Evolutionary conservation across 768 basidiomycete genomes (phyloP).

Genomic region (Cystofilobasidium capitatum): DNA sequence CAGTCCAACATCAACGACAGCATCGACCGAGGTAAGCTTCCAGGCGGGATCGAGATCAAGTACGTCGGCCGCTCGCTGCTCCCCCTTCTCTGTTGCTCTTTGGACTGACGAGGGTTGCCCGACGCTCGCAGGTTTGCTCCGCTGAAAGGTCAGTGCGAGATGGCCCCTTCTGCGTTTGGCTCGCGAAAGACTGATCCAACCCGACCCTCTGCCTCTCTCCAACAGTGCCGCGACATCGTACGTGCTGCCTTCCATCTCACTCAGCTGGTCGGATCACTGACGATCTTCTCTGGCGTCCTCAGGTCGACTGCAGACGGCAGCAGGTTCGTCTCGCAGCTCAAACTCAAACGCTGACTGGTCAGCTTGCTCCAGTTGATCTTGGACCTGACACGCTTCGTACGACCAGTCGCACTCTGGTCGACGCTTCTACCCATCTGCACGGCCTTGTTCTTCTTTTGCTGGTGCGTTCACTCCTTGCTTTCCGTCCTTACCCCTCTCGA

Average conservation of each 20-base stretch:
- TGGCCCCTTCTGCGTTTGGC: neutral
- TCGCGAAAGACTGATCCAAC: neutral
- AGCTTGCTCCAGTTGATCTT: neutral
- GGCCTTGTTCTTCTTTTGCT: conserved; percentile 12
- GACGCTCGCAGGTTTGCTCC: conserved; percentile 22
- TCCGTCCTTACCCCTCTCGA: too few relatives aligned
- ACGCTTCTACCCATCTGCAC: conserved; percentile 25
- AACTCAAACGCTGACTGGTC: neutral
- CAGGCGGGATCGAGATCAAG: conserved; percentile 24
- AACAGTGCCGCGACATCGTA: conserved; percentile 24
- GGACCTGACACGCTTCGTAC: too few relatives aligned
- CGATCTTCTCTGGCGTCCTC: neutral
- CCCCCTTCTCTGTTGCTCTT: neutral
- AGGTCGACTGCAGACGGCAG: conserved; percentile 25
- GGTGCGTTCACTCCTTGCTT: neutral
- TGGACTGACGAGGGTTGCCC: neutral
- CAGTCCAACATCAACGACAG: conserved; percentile 1
- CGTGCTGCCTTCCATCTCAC: neutral
- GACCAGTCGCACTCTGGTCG: conserved; percentile 27
- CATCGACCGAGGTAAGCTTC: conserved; percentile 3
- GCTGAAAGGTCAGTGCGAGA: conserved; percentile 19
- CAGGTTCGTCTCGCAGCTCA: conserved; percentile 2
- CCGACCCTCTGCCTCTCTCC: neutral
- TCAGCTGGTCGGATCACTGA: neutral
- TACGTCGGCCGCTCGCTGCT: neutral